These are phyloP conservation scores for Cyberlindnera galapagoensis DNA, from an alignment of 805 yeast species.

Conservation along the genomic window DNA sequence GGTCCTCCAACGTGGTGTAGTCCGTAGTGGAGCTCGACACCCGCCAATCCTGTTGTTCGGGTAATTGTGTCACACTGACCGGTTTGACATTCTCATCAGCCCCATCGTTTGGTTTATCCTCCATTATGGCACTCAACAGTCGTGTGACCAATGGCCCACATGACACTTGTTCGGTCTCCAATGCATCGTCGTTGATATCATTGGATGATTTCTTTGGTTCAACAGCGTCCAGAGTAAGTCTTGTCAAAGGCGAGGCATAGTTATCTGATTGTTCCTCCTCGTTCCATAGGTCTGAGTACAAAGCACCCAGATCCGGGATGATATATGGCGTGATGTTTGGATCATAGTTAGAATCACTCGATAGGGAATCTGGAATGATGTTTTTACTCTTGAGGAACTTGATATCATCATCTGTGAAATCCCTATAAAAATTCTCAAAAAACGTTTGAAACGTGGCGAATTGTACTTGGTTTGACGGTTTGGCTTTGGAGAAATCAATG, in stretches of 20 bases:
- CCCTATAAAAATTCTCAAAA: slow-evolving; percentile 79
- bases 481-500: slow-evolving; percentile 74
- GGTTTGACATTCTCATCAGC: slow-evolving; percentile 19
- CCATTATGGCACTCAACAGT: slow-evolving; percentile 70
- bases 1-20: slow-evolving; percentile 77
- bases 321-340: slow-evolving; percentile 66
- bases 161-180: slow-evolving; percentile 71
- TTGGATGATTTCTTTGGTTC: slow-evolving; percentile 57
- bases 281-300: slow-evolving; percentile 80
- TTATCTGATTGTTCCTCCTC: slow-evolving; percentile 62
- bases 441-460: slow-evolving; percentile 81
- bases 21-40: slow-evolving; percentile 45
- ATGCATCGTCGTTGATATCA: slow-evolving; percentile 47
- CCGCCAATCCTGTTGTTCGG: slow-evolving; percentile 43
- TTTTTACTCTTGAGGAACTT: slow-evolving; percentile 59
- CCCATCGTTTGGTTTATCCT: slow-evolving; percentile 26
- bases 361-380: slow-evolving; percentile 44
- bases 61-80: slow-evolving; percentile 24
- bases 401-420: slow-evolving; percentile 74
- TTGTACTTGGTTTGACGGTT: slow-evolving; percentile 87
- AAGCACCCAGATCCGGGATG: slow-evolving; percentile 81
- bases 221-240: slow-evolving; percentile 33
- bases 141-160: slow-evolving; percentile 91
- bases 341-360: slow-evolving; percentile 44
- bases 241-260: slow-evolving; percentile 43